Evolutionary conservation across 2,329 filamentous ascomycete genomes (phyloP).

Genomic region (Thermothelomyces thermophilus): DNA sequence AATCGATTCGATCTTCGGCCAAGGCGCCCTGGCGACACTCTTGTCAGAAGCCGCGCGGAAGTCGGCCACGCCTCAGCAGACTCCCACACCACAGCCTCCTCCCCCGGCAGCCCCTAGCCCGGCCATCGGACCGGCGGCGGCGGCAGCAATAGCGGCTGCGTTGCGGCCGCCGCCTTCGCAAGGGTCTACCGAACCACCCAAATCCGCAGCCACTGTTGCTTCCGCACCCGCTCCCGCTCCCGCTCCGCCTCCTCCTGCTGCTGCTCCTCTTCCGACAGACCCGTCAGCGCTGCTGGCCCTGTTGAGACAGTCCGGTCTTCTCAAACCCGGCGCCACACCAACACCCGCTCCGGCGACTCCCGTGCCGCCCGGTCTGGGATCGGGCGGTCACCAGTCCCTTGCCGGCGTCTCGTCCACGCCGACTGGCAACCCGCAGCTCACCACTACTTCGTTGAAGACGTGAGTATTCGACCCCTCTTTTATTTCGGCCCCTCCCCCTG

Average conservation of each 20-base stretch:
- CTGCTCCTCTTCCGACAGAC: conserved; percentile 32
- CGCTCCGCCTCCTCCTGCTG: not conserved
- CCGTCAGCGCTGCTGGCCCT: conserved; percentile 60
- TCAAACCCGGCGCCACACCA: conserved; percentile 36
- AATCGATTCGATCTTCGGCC: conserved; percentile 53
- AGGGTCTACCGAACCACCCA: conserved; percentile 14
- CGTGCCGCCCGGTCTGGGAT: not conserved
- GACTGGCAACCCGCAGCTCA: not conserved
- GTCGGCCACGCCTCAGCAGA: conserved; percentile 39
- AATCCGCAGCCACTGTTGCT: conserved; percentile 16
- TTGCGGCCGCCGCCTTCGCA: conserved; percentile 44
- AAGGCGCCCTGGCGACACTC: conserved; percentile 53
- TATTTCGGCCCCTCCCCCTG: not conserved
- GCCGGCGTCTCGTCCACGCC: conserved; percentile 10
- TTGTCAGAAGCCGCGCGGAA: conserved; percentile 41
- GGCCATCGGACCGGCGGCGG: conserved; percentile 20
- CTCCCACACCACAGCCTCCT: conserved; percentile 39
- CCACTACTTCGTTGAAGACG: conserved; percentile 9
- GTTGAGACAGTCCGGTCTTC: conserved; percentile 61
- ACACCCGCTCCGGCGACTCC: conserved; percentile 30
- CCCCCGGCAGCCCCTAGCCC: conserved; percentile 24
- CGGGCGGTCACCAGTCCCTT: conserved; percentile 12
- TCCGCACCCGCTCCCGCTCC: not conserved
- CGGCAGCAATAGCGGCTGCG: conserved; percentile 34
- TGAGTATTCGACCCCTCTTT: not conserved